phyloP scores from a whole-genome alignment of 2,329 filamentous ascomycete species.

The Colletotrichum cereale region DNA sequence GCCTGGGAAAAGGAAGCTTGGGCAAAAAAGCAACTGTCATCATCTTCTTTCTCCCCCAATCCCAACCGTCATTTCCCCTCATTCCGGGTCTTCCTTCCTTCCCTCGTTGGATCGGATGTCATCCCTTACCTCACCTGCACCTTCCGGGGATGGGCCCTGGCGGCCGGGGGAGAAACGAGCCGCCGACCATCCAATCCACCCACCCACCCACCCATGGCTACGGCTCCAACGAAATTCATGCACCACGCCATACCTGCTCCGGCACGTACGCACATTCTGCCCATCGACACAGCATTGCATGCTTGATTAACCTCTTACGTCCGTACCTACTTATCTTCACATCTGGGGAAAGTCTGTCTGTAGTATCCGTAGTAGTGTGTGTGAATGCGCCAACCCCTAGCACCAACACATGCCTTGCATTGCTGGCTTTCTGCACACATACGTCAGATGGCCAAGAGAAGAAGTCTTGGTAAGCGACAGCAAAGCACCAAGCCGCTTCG shows the following conservation, averaged over 20 bases:
- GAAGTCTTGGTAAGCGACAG: background rate
- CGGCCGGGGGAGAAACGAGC: constrained; percentile 14
- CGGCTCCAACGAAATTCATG: constrained; percentile 3
- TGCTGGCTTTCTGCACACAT: constrained; percentile 3
- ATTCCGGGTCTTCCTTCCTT: constrained; percentile 16
- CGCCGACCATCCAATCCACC: constrained; percentile 4
- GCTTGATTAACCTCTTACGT: constrained; percentile 10
- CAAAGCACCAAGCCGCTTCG: background rate
- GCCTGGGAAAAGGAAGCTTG: constrained; percentile 11
- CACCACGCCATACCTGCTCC: constrained; percentile 18
- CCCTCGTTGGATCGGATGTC: constrained; percentile 4
- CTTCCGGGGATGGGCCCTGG: constrained; percentile 4
- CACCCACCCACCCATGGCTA: background rate
- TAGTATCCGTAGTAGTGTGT: too few relatives aligned
- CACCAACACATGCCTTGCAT: constrained; percentile 1
- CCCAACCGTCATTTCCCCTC: constrained; percentile 3
- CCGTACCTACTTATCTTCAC: constrained; percentile 26
- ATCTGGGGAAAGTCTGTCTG: background rate
- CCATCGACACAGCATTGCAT: constrained; percentile 4
- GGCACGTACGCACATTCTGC: background rate
- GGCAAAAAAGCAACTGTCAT: constrained; percentile 29
- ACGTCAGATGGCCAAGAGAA: constrained; percentile 23
- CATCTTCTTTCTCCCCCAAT: constrained; percentile 21
- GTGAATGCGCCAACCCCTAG: background rate
- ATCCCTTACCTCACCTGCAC: background rate